These are phyloP conservation scores for Choanephora cucurbitarum DNA, from an alignment of 371 early-diverging fungal species.

Conservation along the genomic window DNA sequence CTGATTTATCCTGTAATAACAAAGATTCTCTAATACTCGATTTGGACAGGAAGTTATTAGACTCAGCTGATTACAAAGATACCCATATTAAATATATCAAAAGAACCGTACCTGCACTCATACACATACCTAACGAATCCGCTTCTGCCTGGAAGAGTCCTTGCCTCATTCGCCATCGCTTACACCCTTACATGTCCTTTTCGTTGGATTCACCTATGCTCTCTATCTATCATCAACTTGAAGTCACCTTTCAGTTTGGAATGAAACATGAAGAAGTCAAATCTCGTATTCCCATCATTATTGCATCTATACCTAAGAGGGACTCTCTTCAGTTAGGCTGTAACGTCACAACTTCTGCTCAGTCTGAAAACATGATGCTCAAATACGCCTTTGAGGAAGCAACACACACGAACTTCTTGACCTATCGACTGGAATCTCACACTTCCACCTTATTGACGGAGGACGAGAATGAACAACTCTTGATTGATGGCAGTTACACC, in stretches of 20 bases:
- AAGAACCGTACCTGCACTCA: conserved; percentile 32
- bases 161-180: conserved; percentile 30
- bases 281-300: conserved; percentile 36
- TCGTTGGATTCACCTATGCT: conserved; percentile 41
- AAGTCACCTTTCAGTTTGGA: conserved; percentile 41
- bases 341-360: background rate
- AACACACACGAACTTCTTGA: conserved; percentile 6
- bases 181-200: conserved; percentile 33
- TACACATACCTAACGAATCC: conserved; percentile 26
- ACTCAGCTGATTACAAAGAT: conserved; percentile 20
- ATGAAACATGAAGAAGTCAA: conserved; percentile 40
- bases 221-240: conserved; percentile 42
- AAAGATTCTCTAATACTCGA: conserved; percentile 19
- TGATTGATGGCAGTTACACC: conserved; percentile 11
- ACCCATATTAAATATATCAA: conserved; percentile 29
- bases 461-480: background rate
- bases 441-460: background rate
- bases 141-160: conserved; percentile 38
- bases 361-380: conserved; percentile 7
- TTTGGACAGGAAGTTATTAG: conserved; percentile 15
- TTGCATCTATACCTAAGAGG: conserved; percentile 30
- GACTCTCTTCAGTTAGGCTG: background rate
- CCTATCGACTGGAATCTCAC: conserved; percentile 7
- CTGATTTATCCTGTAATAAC: conserved; percentile 25
- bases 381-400: conserved; percentile 30